Evolutionary conservation across 441 rosid species (phyloP).

Genomic region (Pelargonium citronellum): DNA sequence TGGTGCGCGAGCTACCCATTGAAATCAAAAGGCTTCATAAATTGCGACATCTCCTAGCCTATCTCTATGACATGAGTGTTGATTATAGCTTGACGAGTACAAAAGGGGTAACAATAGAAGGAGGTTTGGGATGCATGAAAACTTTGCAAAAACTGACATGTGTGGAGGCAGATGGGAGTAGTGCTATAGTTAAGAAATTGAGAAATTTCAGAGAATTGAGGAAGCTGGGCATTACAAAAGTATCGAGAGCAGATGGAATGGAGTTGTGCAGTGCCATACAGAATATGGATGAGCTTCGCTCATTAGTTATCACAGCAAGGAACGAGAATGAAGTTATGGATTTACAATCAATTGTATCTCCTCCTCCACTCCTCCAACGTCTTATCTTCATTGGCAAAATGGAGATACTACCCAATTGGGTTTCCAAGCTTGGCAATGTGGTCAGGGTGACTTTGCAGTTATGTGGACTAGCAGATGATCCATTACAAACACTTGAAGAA

Average conservation of each 20-base stretch:
- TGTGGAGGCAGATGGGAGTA: not conserved
- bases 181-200: not conserved
- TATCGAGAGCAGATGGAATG: not conserved
- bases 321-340: not conserved
- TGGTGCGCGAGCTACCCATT: not conserved
- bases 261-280: not conserved
- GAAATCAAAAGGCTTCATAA: not conserved
- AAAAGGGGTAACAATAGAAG: not conserved
- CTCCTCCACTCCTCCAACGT: not conserved
- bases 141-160: not conserved
- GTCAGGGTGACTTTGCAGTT: not conserved
- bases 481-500: not conserved
- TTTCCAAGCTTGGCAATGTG: not conserved
- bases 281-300: not conserved
- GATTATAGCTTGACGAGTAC: not conserved
- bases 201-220: not conserved
- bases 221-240: not conserved
- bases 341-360: not conserved
- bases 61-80: not conserved
- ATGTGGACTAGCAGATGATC: not conserved
- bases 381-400: not conserved
- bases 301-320: not conserved
- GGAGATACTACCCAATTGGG: not conserved
- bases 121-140: not conserved
- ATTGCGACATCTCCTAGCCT: slow-evolving; percentile 3